These are phyloP conservation scores for Sclerotinia subarctica DNA, from an alignment of 2,329 filamentous ascomycete genomes.

Conservation along the genomic window DNA sequence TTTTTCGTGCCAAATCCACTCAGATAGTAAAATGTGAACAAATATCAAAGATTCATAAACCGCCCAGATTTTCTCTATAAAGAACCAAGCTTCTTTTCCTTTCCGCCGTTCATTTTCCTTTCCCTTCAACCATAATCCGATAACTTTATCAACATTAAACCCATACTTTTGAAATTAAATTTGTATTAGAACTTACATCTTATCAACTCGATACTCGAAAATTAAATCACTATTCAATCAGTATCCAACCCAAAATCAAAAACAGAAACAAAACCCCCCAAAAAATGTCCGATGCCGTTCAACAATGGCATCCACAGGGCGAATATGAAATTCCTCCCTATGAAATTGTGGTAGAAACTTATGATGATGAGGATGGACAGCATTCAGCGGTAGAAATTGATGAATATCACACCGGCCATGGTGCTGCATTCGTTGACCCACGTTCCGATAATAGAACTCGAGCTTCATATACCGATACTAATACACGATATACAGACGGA, in stretches of 20 bases:
- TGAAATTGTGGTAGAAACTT: too few species aligned
- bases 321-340: too few species aligned
- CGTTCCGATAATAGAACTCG: neutral
- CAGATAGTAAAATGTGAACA: neutral
- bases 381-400: neutral
- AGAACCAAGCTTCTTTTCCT: neutral
- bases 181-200: neutral
- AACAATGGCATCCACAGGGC: neutral
- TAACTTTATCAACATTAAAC: neutral
- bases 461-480: neutral
- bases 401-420: neutral
- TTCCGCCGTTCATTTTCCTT: neutral
- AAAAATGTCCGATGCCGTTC: neutral
- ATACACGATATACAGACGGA: neutral
- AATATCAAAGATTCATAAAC: neutral
- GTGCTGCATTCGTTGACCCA: neutral
- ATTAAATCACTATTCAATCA: neutral
- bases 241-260: neutral
- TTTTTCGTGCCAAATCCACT: neutral
- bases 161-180: neutral
- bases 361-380: neutral
- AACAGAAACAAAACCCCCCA: neutral
- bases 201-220: neutral
- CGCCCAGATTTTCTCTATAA: neutral
- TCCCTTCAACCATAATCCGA: neutral